Percentiles rank a stretch among this genome's conserved stretches.
phyloP scores from a whole-genome alignment of 495 filamentous ascomycete species.

The Antarctomyces pellizariae region DNA sequence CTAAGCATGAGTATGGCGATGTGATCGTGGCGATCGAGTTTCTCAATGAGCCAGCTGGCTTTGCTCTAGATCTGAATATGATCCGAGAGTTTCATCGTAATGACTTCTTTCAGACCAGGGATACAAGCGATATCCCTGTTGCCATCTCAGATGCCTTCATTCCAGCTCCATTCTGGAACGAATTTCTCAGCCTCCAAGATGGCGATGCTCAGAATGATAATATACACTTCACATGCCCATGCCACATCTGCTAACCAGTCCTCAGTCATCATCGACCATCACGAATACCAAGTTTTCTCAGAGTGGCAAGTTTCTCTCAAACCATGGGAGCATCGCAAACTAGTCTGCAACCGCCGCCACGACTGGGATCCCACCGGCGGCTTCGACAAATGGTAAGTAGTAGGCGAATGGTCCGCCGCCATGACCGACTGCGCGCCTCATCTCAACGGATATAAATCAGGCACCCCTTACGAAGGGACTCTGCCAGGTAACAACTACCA shows the following conservation, averaged over 20 bases:
- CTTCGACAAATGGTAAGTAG: constrained; percentile 43
- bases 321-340: constrained; percentile 22
- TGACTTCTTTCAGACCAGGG: constrained; percentile 28
- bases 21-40: constrained; percentile 47
- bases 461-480: constrained; percentile 45
- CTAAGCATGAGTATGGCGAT: constrained; percentile 24
- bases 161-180: constrained; percentile 38
- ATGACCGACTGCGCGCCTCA: constrained; percentile 53
- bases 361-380: constrained; percentile 36
- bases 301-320: constrained; percentile 24
- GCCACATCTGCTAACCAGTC: constrained; percentile 26
- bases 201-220: constrained; percentile 8
- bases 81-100: constrained; percentile 40
- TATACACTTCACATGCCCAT: neutral
- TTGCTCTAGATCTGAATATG: constrained; percentile 23
- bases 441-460: constrained; percentile 43
- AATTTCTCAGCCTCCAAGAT: constrained; percentile 28
- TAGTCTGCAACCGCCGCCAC: constrained; percentile 39
- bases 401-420: constrained; percentile 43
- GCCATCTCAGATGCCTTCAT: constrained; percentile 46
- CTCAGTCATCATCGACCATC: constrained; percentile 42
- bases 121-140: constrained; percentile 25
- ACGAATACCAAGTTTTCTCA: constrained; percentile 49
- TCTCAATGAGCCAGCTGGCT: constrained; percentile 41
- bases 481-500: constrained; percentile 30